Conservation (phyloP, 179 eudicot genomes). For the Heliamphora pulchella region DNA sequence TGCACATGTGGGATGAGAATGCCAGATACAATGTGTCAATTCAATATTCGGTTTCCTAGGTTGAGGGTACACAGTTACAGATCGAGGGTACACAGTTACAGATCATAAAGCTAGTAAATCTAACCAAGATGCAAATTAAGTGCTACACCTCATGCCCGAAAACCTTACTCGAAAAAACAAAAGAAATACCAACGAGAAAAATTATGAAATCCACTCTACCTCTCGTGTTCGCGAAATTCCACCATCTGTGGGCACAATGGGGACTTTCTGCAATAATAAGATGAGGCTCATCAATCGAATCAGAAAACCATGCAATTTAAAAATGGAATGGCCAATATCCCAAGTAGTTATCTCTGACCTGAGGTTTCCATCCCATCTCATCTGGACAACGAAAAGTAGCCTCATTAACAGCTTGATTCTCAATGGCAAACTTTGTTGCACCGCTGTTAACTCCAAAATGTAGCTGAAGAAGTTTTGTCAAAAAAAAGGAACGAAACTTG, state of each 20-base stretch:
- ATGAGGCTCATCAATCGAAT: conserved; percentile 6
- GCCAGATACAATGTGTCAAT: not conserved
- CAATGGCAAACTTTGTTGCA: conserved; percentile 75
- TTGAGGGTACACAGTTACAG: not conserved
- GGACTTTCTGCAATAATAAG: conserved; percentile 56
- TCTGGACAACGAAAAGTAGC: conserved; percentile 96
- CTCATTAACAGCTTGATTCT: conserved; percentile 81
- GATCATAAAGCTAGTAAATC: not conserved
- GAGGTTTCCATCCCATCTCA: conserved; percentile 99
- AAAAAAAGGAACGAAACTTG: not conserved
- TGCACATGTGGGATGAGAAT: not conserved
- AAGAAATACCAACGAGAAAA: too few relatives aligned
- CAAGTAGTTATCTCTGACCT: conserved; percentile 37
- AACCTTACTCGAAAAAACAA: not conserved
- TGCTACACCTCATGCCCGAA: not conserved
- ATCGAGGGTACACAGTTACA: too few relatives aligned
- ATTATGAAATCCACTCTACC: conserved; percentile 37
- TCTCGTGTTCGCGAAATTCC: conserved; percentile 57
- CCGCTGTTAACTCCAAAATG: conserved; percentile 73
- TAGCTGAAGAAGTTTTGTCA: conserved; percentile 25
- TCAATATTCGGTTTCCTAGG: not conserved
- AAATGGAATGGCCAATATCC: conserved; percentile 6
- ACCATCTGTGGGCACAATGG: conserved; percentile 77
- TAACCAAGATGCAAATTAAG: not conserved
- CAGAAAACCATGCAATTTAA: not conserved